Conservation (phyloP, 257 asterid genomes). For the Solanum ahanhuiri region DNA sequence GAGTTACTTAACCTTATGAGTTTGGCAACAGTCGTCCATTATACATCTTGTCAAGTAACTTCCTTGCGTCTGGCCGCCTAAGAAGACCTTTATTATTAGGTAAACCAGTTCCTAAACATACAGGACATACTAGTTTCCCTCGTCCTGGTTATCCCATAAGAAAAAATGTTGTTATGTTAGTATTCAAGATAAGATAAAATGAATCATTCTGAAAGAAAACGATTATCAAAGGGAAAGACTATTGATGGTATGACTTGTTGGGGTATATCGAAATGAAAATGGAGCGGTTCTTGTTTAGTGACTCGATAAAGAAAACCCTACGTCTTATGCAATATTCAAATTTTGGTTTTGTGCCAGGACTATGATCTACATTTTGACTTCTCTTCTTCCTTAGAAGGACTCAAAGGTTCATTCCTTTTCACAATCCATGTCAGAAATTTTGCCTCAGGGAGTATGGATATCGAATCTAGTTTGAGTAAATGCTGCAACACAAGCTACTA, state of each 20-base stretch:
- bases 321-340: background rate
- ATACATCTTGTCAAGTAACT: constrained; percentile 89
- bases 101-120: constrained; percentile 88
- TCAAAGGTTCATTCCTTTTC: background rate
- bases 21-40: constrained; percentile 79
- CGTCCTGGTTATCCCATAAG: constrained; percentile 39
- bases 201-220: background rate
- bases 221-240: background rate
- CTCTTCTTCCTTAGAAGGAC: background rate
- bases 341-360: background rate
- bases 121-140: constrained; percentile 91
- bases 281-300: background rate
- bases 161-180: background rate
- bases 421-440: background rate
- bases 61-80: constrained; percentile 74
- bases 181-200: background rate
- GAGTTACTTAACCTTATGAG: constrained; percentile 35
- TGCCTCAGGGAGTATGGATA: background rate
- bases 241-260: background rate
- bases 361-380: background rate
- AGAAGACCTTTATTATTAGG: constrained; percentile 95
- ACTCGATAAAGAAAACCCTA: background rate
- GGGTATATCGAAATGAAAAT: background rate
- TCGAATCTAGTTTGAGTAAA: background rate
- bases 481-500: background rate